Conservation (phyloP, 2,329 filamentous ascomycete genomes). For the Tolypocladium tropicale region DNA sequence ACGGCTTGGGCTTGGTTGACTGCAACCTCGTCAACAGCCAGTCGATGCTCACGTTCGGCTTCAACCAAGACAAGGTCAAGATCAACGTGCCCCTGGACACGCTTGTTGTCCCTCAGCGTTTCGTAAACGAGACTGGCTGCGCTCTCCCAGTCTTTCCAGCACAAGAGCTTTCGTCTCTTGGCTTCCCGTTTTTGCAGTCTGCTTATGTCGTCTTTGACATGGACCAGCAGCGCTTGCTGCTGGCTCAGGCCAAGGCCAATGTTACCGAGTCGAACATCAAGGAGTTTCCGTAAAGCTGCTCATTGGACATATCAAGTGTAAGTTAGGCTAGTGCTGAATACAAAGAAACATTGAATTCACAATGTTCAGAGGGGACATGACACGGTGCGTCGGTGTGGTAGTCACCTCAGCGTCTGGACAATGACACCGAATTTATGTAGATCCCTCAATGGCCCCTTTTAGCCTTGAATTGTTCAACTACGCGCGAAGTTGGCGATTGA, state of each 20-base stretch:
- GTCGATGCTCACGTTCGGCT: conserved; percentile 1
- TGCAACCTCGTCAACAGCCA: not conserved
- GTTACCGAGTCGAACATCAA: not conserved
- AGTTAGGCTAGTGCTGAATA: no score
- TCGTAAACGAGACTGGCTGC: not conserved
- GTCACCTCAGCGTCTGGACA: no score
- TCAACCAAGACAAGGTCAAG: conserved; percentile 1
- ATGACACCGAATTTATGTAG: no score
- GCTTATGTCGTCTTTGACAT: conserved; percentile 2
- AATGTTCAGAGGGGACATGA: no score
- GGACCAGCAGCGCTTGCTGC: not conserved
- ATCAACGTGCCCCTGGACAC: conserved; percentile 1
- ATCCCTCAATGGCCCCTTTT: no score
- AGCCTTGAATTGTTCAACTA: no score
- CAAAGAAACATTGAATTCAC: no score
- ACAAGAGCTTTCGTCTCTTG: not conserved
- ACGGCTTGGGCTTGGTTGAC: not conserved
- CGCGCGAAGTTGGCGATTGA: no score
- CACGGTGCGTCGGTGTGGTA: no score
- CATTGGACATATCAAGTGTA: no score
- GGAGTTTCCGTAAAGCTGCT: not conserved
- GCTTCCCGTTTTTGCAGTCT: not conserved
- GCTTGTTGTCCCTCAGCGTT: not conserved
- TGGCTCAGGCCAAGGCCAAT: conserved; percentile 1
- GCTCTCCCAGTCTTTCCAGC: not conserved